Percentiles rank a stretch among this genome's conserved stretches.
phyloP scores from a whole-genome alignment of 352 stramenopile species.

The Phytopythium mirpurense region DNA sequence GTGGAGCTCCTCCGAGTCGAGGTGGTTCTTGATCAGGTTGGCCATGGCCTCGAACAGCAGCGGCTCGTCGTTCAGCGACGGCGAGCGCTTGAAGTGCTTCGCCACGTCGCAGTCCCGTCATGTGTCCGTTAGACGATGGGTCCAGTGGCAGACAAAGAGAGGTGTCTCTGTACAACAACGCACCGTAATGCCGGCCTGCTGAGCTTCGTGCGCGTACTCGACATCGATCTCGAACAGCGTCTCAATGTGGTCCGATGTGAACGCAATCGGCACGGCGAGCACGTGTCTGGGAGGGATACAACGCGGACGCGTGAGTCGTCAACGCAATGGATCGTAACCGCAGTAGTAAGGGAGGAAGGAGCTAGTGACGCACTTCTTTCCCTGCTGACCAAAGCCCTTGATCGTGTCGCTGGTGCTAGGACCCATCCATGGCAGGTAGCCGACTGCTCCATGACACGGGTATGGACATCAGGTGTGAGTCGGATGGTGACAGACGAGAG shows the following conservation, averaged over 20 bases:
- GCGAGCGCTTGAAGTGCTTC: conserved; percentile 92
- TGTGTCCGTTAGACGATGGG: too few relatives aligned
- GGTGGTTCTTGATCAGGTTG: conserved; percentile 93
- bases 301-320: too few relatives aligned
- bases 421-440: conserved; percentile 97
- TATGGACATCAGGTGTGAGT: too few relatives aligned
- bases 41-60: conserved; percentile 96
- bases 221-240: conserved; percentile 99
- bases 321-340: too few relatives aligned
- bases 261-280: conserved; percentile 97
- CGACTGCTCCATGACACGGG: conserved; percentile 65
- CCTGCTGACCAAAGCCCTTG: conserved; percentile 87
- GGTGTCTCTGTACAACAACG: too few relatives aligned
- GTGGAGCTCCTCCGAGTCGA: conserved; percentile 76
- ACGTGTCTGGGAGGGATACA: conserved; percentile 60
- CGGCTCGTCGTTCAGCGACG: conserved; percentile 94
- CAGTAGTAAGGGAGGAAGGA: too few relatives aligned
- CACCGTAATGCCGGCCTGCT: conserved; percentile 91
- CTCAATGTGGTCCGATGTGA: conserved; percentile 99
- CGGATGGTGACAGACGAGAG: too few relatives aligned
- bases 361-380: conserved; percentile 80
- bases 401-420: conserved; percentile 97
- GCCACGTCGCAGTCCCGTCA: too few relatives aligned
- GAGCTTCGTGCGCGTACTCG: conserved; percentile 96
- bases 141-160: too few relatives aligned